Evolutionary conservation across 441 rosid species (phyloP).

Genomic region (Syzygium syzygioides): DNA sequence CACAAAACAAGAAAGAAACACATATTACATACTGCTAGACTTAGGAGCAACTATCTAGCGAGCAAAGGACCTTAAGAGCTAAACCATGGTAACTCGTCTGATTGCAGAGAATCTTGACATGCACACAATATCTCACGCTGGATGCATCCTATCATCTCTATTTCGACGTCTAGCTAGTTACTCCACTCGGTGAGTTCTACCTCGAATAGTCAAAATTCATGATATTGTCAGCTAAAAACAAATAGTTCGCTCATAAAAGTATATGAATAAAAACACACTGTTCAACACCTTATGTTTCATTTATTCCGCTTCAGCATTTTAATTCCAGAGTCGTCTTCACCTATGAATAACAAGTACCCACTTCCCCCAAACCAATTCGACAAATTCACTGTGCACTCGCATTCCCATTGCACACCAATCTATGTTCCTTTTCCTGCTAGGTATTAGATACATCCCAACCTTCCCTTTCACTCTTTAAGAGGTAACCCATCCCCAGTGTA

Average conservation of each 20-base stretch:
- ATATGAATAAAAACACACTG: not conserved
- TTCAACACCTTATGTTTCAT: not conserved
- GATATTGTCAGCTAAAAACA: not conserved
- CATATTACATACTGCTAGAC: not conserved
- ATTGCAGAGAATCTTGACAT: not conserved
- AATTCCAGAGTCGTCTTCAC: not conserved
- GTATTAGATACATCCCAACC: not conserved
- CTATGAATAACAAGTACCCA: not conserved
- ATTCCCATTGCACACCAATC: not conserved
- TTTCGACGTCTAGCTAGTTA: not conserved
- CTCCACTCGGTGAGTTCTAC: not conserved
- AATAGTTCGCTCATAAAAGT: not conserved
- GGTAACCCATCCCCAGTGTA: not conserved
- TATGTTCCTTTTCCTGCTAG: not conserved
- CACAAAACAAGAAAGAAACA: not conserved
- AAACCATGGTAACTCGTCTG: not conserved
- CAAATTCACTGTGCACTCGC: not conserved
- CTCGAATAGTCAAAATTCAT: not conserved
- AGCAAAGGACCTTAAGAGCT: not conserved
- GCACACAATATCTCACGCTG: not conserved
- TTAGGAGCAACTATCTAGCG: not conserved
- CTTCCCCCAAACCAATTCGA: not conserved
- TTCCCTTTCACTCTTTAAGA: not conserved
- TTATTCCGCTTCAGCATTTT: not conserved
- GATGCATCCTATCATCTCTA: not conserved